Conservation (phyloP, 2,329 filamentous ascomycete genomes). For the Trichoderma gracile region DNA sequence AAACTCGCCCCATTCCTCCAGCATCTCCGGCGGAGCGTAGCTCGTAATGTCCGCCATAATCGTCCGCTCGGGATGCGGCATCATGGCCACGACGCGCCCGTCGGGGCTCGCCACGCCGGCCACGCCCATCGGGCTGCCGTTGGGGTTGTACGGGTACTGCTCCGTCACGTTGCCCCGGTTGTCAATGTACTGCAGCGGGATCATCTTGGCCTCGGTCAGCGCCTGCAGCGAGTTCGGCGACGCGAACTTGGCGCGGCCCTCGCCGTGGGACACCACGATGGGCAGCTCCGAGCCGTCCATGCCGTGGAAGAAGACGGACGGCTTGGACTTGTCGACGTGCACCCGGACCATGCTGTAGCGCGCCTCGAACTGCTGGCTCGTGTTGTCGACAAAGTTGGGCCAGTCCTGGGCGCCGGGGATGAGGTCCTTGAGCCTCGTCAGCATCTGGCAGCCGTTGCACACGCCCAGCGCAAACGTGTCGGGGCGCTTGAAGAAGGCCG, state of each 20-base stretch:
- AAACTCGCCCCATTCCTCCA: slow-evolving; percentile 73
- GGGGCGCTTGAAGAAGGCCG: slow-evolving; percentile 78
- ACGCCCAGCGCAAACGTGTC: slow-evolving; percentile 94
- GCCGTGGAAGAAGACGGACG: slow-evolving; percentile 85
- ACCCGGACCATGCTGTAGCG: slow-evolving; percentile 82
- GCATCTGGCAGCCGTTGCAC: slow-evolving; percentile 97
- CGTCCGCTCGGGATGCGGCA: slow-evolving; percentile 93
- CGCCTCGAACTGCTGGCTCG: slow-evolving; percentile 85
- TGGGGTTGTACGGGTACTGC: slow-evolving; percentile 83
- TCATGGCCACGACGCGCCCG: slow-evolving; percentile 81
- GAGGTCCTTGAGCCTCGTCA: slow-evolving; percentile 73
- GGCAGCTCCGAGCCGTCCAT: slow-evolving; percentile 82
- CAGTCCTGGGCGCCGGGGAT: slow-evolving; percentile 83
- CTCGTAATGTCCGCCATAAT: slow-evolving; percentile 77
- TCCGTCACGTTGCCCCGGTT: slow-evolving; percentile 74
- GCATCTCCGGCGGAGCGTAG: slow-evolving; percentile 62
- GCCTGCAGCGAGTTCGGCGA: slow-evolving; percentile 52
- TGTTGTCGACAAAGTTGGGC: slow-evolving; percentile 85
- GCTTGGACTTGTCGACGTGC: slow-evolving; percentile 56
- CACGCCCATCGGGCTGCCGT: slow-evolving; percentile 79
- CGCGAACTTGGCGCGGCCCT: slow-evolving; percentile 76
- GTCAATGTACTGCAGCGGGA: slow-evolving; percentile 81
- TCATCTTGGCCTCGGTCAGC: slow-evolving; percentile 66
- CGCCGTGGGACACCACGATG: slow-evolving; percentile 86
- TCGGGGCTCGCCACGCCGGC: slow-evolving; percentile 76